Evolutionary conservation across 2,329 filamentous ascomycete species (phyloP).

Genomic region (Fusarium odoratissimum): DNA sequence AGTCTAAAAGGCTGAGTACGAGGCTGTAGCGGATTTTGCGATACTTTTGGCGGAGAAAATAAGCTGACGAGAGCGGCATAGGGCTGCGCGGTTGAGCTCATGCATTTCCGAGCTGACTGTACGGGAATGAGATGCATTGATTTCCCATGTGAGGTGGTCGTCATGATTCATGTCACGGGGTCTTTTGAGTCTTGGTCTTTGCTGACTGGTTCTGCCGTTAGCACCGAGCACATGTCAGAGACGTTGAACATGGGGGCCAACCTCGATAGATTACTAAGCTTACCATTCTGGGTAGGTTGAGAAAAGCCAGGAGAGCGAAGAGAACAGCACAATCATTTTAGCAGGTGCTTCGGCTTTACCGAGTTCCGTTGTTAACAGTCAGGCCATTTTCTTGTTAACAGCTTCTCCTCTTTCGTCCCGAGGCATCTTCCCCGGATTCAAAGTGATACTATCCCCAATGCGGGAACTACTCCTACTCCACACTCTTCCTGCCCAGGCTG

Average conservation of each 20-base stretch:
- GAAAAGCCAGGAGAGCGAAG: background rate
- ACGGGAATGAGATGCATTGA: background rate
- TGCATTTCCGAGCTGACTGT: conserved; percentile 3
- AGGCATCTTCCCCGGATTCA: conserved; percentile 47
- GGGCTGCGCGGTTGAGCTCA: background rate
- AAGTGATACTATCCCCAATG: conserved; percentile 23
- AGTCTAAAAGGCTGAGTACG: background rate
- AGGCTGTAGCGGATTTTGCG: background rate
- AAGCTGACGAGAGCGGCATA: conserved; percentile 1
- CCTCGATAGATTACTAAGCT: background rate
- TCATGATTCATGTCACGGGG: conserved; percentile 31
- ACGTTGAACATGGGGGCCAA: background rate
- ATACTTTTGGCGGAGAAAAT: background rate
- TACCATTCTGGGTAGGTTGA: background rate
- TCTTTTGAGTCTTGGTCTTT: background rate
- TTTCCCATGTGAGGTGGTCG: conserved; percentile 12
- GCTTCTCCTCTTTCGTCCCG: conserved; percentile 34
- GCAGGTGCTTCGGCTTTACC: conserved; percentile 4
- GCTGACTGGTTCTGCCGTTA: conserved; percentile 8
- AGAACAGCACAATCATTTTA: background rate
- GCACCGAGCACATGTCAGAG: conserved; percentile 35
- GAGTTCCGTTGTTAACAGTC: background rate
- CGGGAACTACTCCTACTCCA: conserved; percentile 21
- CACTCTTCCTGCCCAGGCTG: conserved; percentile 13
- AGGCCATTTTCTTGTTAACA: background rate